A percentile compares a stretch with the other conserved stretches of the same genome.
These are phyloP conservation scores for Dillenia suffruticosa DNA, from an alignment of 164 flowering plant genomes.

Conservation along the genomic window DNA sequence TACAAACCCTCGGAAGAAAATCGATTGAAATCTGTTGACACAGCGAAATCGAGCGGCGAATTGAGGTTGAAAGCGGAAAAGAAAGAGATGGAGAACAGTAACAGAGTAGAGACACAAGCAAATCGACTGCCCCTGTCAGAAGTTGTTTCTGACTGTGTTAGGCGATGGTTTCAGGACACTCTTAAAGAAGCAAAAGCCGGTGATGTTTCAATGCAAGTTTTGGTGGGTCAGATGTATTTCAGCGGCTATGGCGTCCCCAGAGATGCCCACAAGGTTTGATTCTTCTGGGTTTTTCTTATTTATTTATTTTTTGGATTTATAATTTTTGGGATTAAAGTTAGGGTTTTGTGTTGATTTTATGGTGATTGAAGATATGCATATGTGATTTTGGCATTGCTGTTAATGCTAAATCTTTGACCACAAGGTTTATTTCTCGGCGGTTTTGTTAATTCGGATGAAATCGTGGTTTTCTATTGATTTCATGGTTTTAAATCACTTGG, in stretches of 20 bases:
- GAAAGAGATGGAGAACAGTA: constrained; percentile 1
- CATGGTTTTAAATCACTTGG: too few species aligned
- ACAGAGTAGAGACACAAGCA: not conserved
- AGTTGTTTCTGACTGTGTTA: constrained; percentile 74
- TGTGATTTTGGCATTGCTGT: too few species aligned
- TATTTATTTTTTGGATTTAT: not conserved
- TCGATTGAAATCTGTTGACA: constrained; percentile 5
- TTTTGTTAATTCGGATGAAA: too few species aligned
- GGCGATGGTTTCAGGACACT: constrained; percentile 82
- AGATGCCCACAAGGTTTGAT: constrained; percentile 59
- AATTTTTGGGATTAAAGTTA: too few species aligned
- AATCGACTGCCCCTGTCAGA: constrained; percentile 44
- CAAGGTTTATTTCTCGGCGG: too few species aligned
- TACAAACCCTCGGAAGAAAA: constrained; percentile 15
- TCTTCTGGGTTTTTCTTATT: not conserved
- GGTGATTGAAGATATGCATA: too few species aligned
- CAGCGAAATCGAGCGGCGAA: not conserved
- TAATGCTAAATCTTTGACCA: too few species aligned
- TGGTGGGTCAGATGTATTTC: constrained; percentile 91
- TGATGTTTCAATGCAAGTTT: constrained; percentile 70
- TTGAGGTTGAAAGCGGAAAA: constrained; percentile 15
- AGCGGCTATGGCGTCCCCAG: constrained; percentile 80
- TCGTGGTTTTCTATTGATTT: too few species aligned
- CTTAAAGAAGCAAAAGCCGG: constrained; percentile 90
- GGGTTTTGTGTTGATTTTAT: too few species aligned